These are phyloP conservation scores for Huntiella bhutanensis DNA, from an alignment of 2,329 filamentous ascomycete species.

Conservation along the genomic window DNA sequence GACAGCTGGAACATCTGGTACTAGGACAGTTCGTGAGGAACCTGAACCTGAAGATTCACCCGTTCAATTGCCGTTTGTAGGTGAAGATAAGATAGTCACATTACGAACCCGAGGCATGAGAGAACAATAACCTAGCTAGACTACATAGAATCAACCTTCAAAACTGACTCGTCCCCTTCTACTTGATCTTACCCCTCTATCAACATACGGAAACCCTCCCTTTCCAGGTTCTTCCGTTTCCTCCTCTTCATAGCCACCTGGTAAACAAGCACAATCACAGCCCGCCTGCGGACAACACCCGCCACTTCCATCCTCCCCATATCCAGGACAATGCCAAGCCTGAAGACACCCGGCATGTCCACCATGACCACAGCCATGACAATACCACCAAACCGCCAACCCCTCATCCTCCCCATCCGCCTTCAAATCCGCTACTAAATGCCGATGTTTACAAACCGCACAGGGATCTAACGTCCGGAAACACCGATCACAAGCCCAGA, in stretches of 20 bases:
- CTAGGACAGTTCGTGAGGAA: conserved; percentile 12
- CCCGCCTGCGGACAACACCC: conserved; percentile 47
- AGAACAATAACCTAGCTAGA: conserved; percentile 18
- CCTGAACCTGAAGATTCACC: conserved; percentile 9
- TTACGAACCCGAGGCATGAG: conserved; percentile 37
- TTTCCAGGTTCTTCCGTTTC: too few species aligned
- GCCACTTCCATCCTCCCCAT: conserved; percentile 16
- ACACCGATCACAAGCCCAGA: conserved; percentile 43
- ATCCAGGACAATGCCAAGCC: conserved; percentile 30
- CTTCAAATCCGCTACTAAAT: conserved; percentile 22
- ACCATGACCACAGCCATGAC: conserved; percentile 41
- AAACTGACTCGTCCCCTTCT: too few species aligned
- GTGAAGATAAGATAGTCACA: conserved; percentile 27
- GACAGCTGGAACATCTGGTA: not conserved
- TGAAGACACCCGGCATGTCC: conserved; percentile 41
- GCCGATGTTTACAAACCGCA: conserved; percentile 37
- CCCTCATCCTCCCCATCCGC: conserved; percentile 15
- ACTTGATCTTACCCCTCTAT: not conserved
- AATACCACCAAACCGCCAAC: conserved; percentile 40
- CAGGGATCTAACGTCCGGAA: conserved; percentile 33
- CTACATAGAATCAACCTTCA: too few species aligned
- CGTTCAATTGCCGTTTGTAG: conserved; percentile 27
- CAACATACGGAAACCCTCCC: not conserved
- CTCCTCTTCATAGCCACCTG: conserved; percentile 19
- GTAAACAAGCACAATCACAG: conserved; percentile 44